A percentile compares a stretch with the other conserved stretches of the same genome.
Conservation (phyloP, 148 eudicot species). For the Arbutus unedo region DNA sequence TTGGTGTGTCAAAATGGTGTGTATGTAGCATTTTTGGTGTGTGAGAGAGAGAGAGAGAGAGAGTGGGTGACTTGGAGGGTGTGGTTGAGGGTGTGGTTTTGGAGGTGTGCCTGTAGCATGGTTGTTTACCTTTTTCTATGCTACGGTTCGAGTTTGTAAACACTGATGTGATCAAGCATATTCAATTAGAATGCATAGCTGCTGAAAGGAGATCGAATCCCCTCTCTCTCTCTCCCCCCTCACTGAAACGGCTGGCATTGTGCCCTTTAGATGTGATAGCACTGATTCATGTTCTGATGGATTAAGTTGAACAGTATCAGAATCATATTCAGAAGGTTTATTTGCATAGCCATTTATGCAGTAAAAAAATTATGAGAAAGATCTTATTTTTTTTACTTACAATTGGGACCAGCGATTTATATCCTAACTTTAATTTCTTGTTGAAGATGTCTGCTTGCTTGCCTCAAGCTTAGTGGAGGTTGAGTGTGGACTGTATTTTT, state of each 20-base stretch:
- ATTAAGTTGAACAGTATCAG: not conserved
- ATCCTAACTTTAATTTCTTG: not conserved
- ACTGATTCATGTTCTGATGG: slow-evolving; percentile 1
- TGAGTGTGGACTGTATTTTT: too few relatives aligned
- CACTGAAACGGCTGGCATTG: not conserved
- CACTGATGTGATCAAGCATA: not conserved
- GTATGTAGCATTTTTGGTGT: too few relatives aligned
- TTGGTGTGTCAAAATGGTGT: too few relatives aligned
- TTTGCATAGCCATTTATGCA: not conserved
- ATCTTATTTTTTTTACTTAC: not conserved
- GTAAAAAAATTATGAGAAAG: not conserved
- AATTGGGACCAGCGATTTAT: not conserved
- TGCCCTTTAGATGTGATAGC: not conserved
- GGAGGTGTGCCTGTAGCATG: too few relatives aligned
- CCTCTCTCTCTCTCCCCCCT: not conserved
- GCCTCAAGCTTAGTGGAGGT: too few relatives aligned
- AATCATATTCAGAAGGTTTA: too few relatives aligned
- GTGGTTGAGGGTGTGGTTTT: too few relatives aligned
- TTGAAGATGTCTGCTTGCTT: not conserved
- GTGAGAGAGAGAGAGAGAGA: too few relatives aligned
- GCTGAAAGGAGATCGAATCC: not conserved
- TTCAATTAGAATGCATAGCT: not conserved
- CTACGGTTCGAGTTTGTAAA: slow-evolving; percentile 10
- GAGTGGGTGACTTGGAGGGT: too few relatives aligned
- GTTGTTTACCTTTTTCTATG: not conserved